These are phyloP conservation scores for Phytophthora vignae DNA, from an alignment of 352 stramenopile genomes.

Conservation along the genomic window DNA sequence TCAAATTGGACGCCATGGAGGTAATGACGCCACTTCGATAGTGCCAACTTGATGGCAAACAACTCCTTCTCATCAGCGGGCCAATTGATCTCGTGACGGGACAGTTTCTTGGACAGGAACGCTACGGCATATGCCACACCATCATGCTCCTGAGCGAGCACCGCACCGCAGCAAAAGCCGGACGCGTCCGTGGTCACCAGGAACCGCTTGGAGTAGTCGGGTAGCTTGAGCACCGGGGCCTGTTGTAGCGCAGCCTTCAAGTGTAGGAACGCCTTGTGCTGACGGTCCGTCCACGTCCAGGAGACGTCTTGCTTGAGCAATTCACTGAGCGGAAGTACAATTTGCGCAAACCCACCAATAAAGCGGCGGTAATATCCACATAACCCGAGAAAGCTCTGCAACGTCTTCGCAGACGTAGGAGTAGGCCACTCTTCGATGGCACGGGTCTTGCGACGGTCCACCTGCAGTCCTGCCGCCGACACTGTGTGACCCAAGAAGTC, in stretches of 20 bases:
- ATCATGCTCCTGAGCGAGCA: background rate
- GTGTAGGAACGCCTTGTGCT: slow-evolving; percentile 16
- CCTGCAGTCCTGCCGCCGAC: slow-evolving; percentile 11
- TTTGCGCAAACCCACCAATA: slow-evolving; percentile 28
- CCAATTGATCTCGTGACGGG: slow-evolving; percentile 8
- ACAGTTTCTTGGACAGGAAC: slow-evolving; percentile 12
- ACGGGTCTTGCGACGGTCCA: slow-evolving; percentile 33
- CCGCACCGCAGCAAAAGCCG: background rate
- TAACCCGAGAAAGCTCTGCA: slow-evolving; percentile 40
- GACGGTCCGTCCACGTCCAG: slow-evolving; percentile 31
- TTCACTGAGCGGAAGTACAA: slow-evolving; percentile 29
- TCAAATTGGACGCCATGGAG: slow-evolving; percentile 8
- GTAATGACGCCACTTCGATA: slow-evolving; percentile 15
- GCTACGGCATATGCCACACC: background rate
- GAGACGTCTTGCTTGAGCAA: slow-evolving; percentile 29
- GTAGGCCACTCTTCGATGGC: slow-evolving; percentile 26
- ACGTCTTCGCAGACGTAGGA: slow-evolving; percentile 17
- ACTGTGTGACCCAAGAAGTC: too few relatives aligned
- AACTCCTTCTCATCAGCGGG: slow-evolving; percentile 17
- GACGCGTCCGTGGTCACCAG: background rate
- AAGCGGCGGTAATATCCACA: slow-evolving; percentile 42
- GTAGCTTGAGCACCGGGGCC: slow-evolving; percentile 32
- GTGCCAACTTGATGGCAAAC: slow-evolving; percentile 15
- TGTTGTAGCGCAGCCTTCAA: slow-evolving; percentile 39
- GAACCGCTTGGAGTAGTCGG: slow-evolving; percentile 8